These are phyloP conservation scores for Mycena galopus DNA, from an alignment of 768 basidiomycete genomes.

Conservation along the genomic window DNA sequence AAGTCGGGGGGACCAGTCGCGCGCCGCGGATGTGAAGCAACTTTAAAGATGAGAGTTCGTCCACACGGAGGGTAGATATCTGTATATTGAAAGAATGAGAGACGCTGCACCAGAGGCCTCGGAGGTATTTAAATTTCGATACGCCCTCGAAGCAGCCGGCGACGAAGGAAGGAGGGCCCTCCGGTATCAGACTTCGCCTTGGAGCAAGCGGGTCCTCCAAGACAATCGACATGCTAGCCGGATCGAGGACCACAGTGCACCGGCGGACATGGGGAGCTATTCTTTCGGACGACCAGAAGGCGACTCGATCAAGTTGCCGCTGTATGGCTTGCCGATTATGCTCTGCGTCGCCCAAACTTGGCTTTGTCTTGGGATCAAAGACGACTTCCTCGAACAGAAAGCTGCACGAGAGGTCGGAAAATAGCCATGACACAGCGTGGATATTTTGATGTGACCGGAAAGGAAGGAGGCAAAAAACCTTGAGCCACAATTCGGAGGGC, in stretches of 20 bases:
- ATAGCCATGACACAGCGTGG: not conserved
- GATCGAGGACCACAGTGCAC: not conserved
- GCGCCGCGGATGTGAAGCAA: not conserved
- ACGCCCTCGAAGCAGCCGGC: not conserved
- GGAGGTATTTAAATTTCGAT: not conserved
- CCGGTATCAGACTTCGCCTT: not conserved
- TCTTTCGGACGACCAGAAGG: not conserved
- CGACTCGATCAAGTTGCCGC: not conserved
- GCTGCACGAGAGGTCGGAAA: not conserved
- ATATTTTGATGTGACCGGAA: not conserved
- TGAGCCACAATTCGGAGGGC: not conserved
- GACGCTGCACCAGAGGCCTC: not conserved
- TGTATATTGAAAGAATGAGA: not conserved
- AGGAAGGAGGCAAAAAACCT: not conserved
- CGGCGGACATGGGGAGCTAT: not conserved
- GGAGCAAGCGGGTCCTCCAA: too few species aligned
- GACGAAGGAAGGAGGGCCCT: not conserved
- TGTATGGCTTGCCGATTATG: not conserved
- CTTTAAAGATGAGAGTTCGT: not conserved
- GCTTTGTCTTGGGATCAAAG: not conserved
- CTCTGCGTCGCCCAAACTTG: not conserved
- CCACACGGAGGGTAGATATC: not conserved
- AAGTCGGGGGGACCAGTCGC: not conserved
- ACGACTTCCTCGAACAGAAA: not conserved
- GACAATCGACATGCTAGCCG: not conserved